Conservation (phyloP, 805 yeast genomes). For the Sugiyamaella americana region DNA sequence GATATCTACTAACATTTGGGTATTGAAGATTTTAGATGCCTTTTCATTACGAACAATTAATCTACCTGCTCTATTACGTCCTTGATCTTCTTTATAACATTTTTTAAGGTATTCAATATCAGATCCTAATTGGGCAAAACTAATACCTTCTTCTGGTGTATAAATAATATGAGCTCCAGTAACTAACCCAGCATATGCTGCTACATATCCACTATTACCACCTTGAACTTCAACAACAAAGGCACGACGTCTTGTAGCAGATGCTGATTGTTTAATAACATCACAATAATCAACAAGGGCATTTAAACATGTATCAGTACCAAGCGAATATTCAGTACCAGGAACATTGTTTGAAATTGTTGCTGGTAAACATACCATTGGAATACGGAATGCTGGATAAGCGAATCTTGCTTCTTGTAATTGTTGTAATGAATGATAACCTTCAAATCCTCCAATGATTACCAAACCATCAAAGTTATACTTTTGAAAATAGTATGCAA, state of each 20-base stretch:
- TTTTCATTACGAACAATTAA: conserved; percentile 76
- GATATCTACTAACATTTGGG: conserved; percentile 76
- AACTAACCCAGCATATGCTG: conserved; percentile 75
- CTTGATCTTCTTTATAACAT: conserved; percentile 66
- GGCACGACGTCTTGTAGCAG: conserved; percentile 88
- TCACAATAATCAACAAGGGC: conserved; percentile 89
- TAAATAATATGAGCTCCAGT: conserved; percentile 90
- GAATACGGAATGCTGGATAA: conserved; percentile 90
- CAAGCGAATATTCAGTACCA: conserved; percentile 95
- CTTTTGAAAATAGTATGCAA: conserved; percentile 90
- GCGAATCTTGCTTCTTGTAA: conserved; percentile 66
- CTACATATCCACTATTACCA: conserved; percentile 92
- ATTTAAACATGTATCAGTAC: conserved; percentile 93
- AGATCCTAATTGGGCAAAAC: conserved; percentile 60
- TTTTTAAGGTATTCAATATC: conserved; percentile 67
- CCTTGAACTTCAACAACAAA: conserved; percentile 98
- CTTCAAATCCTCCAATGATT: conserved; percentile 95
- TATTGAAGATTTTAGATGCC: conserved; percentile 75
- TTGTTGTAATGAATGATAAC: conserved; percentile 79
- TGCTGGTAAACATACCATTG: conserved; percentile 90
- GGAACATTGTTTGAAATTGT: conserved; percentile 97
- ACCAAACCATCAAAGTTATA: conserved; percentile 81
- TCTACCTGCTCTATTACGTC: conserved; percentile 79
- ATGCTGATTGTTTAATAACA: conserved; percentile 88
- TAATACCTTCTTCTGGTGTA: conserved; percentile 79